Percentiles rank a stretch among this genome's conserved stretches.
Conservation (phyloP, 2,329 filamentous ascomycete species). For the Aureobasidium uvarum region DNA sequence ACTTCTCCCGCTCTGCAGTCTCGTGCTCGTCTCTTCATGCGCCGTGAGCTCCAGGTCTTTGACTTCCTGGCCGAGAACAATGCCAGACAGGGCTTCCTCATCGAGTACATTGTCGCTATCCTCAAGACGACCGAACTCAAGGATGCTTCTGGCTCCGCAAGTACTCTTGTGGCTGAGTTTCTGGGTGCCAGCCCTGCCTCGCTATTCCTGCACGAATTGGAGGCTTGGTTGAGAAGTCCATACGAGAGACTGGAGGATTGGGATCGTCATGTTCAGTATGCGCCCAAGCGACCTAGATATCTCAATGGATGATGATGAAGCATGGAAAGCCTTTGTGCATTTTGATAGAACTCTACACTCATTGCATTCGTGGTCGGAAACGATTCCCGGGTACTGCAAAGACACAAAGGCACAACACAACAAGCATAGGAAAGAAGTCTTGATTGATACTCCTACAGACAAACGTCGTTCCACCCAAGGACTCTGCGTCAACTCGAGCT, state of each 20-base stretch:
- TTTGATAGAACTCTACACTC: not conserved
- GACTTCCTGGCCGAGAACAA: conserved; percentile 59
- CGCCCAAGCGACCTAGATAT: conserved; percentile 13
- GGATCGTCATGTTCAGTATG: conserved; percentile 77
- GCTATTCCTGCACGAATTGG: conserved; percentile 81
- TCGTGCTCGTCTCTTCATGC: conserved; percentile 75
- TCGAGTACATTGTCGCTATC: conserved; percentile 83
- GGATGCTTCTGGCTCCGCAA: conserved; percentile 72
- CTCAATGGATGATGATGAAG: not conserved
- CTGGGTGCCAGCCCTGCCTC: conserved; percentile 69
- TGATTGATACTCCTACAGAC: not conserved
- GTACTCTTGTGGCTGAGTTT: conserved; percentile 75
- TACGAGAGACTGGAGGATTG: conserved; percentile 69
- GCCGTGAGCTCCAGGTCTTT: conserved; percentile 82
- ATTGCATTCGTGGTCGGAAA: not conserved
- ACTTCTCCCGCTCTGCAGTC: conserved; percentile 66
- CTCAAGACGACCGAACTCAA: conserved; percentile 80
- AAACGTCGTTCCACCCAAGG: no score
- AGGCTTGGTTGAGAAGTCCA: conserved; percentile 79
- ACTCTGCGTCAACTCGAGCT: not conserved
- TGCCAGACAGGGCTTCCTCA: conserved; percentile 72
- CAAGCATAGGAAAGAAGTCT: not conserved
- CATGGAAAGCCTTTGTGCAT: not conserved
- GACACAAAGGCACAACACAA: not conserved
- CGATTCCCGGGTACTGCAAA: not conserved